Evolutionary conservation across 2,329 filamentous ascomycete genomes (phyloP).

Genomic region (Aspergillus proliferans): DNA sequence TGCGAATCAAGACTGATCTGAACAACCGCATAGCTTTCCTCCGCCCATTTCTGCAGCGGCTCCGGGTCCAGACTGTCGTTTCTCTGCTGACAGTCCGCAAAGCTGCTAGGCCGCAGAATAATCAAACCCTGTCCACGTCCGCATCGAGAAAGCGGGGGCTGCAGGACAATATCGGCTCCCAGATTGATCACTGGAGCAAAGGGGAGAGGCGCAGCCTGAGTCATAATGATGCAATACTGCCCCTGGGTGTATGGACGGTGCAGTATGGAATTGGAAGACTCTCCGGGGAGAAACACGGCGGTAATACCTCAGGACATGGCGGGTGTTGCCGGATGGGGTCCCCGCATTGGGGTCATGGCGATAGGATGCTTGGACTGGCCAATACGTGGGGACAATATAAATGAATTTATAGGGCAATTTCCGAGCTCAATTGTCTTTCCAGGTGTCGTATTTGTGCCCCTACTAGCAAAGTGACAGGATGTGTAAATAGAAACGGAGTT

Average conservation of each 20-base stretch:
- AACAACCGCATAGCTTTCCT: conserved; percentile 61
- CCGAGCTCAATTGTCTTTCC: background rate
- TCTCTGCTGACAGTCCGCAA: conserved; percentile 20
- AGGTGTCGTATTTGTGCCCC: background rate
- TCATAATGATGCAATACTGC: background rate
- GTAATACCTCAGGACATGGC: background rate
- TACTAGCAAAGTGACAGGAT: too few species aligned
- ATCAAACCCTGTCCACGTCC: conserved; percentile 46
- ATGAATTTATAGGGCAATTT: too few species aligned
- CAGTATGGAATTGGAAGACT: too few species aligned
- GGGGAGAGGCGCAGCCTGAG: background rate
- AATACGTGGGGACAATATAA: too few species aligned
- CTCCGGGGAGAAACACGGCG: too few species aligned
- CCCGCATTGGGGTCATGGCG: background rate
- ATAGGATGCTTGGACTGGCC: too few species aligned
- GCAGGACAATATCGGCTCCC: conserved; percentile 10
- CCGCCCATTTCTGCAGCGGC: conserved; percentile 61
- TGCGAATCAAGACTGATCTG: conserved; percentile 38
- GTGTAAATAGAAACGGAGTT: background rate
- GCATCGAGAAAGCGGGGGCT: conserved; percentile 45
- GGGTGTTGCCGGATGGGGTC: background rate
- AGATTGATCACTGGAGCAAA: conserved; percentile 7
- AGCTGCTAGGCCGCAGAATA: conserved; percentile 34
- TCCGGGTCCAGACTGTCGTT: conserved; percentile 46
- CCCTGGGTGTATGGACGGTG: background rate